Base-by-base conservation (phyloP, 257 asterid genomes). In the Cynanchum wilfordii region DNA sequence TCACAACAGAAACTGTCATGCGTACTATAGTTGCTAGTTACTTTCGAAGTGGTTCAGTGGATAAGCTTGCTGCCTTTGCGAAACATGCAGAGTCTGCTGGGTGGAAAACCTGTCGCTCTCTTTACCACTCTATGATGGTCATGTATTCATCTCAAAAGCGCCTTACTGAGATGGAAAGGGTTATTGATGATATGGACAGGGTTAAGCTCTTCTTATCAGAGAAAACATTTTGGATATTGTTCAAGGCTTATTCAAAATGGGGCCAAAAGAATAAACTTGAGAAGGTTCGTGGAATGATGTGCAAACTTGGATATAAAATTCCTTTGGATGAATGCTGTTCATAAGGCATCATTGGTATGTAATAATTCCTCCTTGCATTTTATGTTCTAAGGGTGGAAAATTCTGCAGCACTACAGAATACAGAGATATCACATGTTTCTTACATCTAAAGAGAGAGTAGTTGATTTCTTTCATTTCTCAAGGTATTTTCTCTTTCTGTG, bases 71-170 rank as follows among this genome's bases (percentile, higher is more conserved):
- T 36, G 76, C 80, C 54, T 94, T 91, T 76, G 83, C 87, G 68
- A 77, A 36, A 67, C 87, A 78, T 30, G 93, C 98, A 10, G 93
- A 89, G 68, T 44, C 55, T 74, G 90, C 88, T 33, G 99, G 93
- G 25, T 94, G 97, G 97, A 89, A 60, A 84, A 68, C 73, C 22
- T 85, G 96, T 72, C 82, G 96, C 69, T 86, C 93, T 62, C 87
- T 88, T 62, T 94, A 94, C 84, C 99, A 89, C 82, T 82, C 92
- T 84, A 83, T 82, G 84, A 94, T 91, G 97, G 90, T 90, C 15
- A 73, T 94, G 97, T 94, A 89, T 77, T 49, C 88, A 42, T 73
- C 85, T 3, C 84, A 89, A 56, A 87, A 44, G 86, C 93, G 96
- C 58, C 80, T 94, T 72, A 29, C 82, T 52, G 99, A 94, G 72